Evolutionary conservation across 1,139 yeast species (phyloP), one percentile per base, ranked within the genome.

Genomic region (Candida glucosophila): DNA sequence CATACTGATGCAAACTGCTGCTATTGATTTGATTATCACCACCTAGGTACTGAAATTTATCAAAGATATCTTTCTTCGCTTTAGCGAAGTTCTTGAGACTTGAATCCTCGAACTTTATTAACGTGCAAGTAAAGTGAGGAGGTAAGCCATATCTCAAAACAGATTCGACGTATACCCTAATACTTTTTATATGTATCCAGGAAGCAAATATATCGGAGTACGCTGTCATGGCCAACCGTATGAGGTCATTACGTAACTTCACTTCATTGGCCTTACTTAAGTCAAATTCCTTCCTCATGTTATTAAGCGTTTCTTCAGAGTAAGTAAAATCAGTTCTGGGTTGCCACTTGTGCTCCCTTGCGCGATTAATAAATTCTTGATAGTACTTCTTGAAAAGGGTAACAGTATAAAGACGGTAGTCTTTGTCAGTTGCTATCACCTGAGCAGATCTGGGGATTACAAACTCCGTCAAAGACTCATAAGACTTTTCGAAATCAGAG

Each of bases 111-210:
- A 71, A 54, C 39, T 70, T 65, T 31, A 79, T 53, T 27, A 77
- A 56, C 39, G 57, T 75, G 31, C 81, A 74, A 46, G 76, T 72
- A 51, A 90, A 90, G 47, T 80, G 80, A 20, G 98, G 96, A 19
- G 98, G 98, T 35, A 90, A 70, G 1, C 99, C 99, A 52, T 90
- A 90, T 53, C 98, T 78, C 48, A 90, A 68, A 9, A 90, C 95
- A 7, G 71, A 60, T 49, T 72, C 78, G 24, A 70, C 73, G 41
- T 69, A 72, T 10, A 65, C 55, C 40, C 76, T 60, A 30, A 72
- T 58, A 5, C 66, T 58, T 56, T 86, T 86, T 40, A 90, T 72
- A 55, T 90, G 98, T 45, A 81, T 67, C 95, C 95, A 86, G 37
- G 81, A 74, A 39, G 82, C 67, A 35, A 82, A 66, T 29, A 86